Base-by-base conservation (phyloP, 208 protist species). In the Trypanosomatidae sp. region DNA sequence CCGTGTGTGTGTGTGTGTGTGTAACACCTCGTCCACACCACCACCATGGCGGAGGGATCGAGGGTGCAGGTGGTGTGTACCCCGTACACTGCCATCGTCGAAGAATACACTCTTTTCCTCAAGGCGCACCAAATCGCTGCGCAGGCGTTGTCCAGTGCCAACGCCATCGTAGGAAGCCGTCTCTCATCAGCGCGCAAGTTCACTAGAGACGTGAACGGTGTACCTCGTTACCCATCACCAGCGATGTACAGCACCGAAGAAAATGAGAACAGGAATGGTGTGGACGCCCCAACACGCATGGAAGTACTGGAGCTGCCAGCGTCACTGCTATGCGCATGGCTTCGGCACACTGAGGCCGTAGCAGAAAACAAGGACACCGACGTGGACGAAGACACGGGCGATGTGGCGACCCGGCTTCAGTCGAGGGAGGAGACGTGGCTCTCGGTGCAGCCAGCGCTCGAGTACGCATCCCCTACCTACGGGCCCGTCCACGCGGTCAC, bases 381-480 rank as follows among this genome's bases (percentile, higher is more conserved):
- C 15, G 53, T 67, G 22, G 53, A 50, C 19, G 36, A 17, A 17
- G n/a, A 44, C n/a, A 10, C 28, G 10, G 41, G 44, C 33, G 19
- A 2, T 22, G 13, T 25, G 30, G 50, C 17, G 33, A 36, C 49
- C 30, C 43, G 15, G 30, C 44, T 39, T 43, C 41, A 64, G 41
- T 58, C 33, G 36, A 49, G 39, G 4, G 53, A 36, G 33, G 44
- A 41, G 25, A 44, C 30, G 15, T 80, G 76, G 69, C 50, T 80
- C n/a, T 39, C 56, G 22, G 76, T 80, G 64, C 76, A 80, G 39
- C 64, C 76, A 17, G 76, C 58, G 13, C 76, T 80, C 0, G 76
- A 80, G 69, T 80, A 75, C 69, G 49, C 41, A 36, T 80, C 76
- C 1, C 30, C 19, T 25, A 71, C 55, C 46, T 60, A 80, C 52